Percentiles rank a stretch among this genome's conserved stretches.
Conservation (phyloP, 2,329 filamentous ascomycete species). For the Boeremia exigua region DNA sequence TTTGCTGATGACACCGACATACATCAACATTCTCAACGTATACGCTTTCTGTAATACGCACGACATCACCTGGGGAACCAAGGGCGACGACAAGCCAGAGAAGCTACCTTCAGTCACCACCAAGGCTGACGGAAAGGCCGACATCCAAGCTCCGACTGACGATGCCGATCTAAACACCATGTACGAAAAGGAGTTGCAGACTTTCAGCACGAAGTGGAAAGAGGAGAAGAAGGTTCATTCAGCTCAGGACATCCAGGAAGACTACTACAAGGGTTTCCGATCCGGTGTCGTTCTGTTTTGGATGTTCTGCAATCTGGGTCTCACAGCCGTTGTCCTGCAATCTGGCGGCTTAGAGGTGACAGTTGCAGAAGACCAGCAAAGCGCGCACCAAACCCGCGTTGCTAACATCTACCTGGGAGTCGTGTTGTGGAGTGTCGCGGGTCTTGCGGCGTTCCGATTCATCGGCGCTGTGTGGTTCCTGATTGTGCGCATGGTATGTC, state of each 20-base stretch:
- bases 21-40: constrained; percentile 98
- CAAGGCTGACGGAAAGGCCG: constrained; percentile 94
- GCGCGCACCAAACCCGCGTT: constrained; percentile 58
- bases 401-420: constrained; percentile 85
- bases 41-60: constrained; percentile 99
- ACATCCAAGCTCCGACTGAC: constrained; percentile 83
- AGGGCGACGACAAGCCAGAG: constrained; percentile 94
- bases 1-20: constrained; percentile 90
- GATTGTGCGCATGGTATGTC: constrained; percentile 59
- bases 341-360: constrained; percentile 76
- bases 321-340: constrained; percentile 85
- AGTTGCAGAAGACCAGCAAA: constrained; percentile 48
- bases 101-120: constrained; percentile 87
- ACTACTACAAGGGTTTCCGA: constrained; percentile 97
- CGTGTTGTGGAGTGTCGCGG: constrained; percentile 88
- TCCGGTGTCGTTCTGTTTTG: constrained; percentile 90
- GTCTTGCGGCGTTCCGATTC: constrained; percentile 83
- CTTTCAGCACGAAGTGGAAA: constrained; percentile 76
- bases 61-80: constrained; percentile 97
- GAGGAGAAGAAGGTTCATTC: constrained; percentile 70
- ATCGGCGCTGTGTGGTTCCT: constrained; percentile 90
- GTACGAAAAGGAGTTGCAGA: constrained; percentile 82
- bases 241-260: constrained; percentile 83
- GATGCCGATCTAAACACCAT: constrained; percentile 94
- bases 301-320: constrained; percentile 95